A percentile compares a stretch with the other conserved stretches of the same genome.
Evolutionary conservation across 768 basidiomycete species (phyloP).

Genomic region (Leccinellum albellum): DNA sequence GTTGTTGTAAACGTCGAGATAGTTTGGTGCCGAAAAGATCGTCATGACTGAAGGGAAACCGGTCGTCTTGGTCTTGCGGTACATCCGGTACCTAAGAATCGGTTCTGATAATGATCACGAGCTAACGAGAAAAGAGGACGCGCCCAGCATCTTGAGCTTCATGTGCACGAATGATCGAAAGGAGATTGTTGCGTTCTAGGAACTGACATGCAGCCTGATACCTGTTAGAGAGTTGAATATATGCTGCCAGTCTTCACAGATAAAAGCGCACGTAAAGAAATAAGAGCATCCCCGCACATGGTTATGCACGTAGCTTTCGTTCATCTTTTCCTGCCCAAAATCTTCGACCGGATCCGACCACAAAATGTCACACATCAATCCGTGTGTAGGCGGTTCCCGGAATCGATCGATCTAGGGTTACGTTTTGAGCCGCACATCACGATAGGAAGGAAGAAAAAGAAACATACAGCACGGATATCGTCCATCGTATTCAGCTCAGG

Average conservation of each 20-base stretch:
- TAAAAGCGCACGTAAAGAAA: conserved; percentile 71
- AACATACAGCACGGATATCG: conserved; percentile 79
- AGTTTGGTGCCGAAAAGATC: conserved; percentile 98
- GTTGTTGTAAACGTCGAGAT: conserved; percentile 98
- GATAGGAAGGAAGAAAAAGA: background rate
- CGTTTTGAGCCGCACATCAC: background rate
- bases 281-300: conserved; percentile 96
- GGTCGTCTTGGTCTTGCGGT: conserved; percentile 95
- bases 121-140: conserved; percentile 17
- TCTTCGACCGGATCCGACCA: conserved; percentile 99
- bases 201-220: conserved; percentile 97
- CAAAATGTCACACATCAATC: conserved; percentile 97
- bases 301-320: conserved; percentile 90
- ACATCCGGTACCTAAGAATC: conserved; percentile 83
- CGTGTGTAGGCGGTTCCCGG: conserved; percentile 95
- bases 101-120: background rate
- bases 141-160: conserved; percentile 99
- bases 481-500: conserved; percentile 95
- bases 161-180: conserved; percentile 96
- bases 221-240: conserved; percentile 37
- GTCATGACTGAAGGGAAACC: conserved; percentile 99
- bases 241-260: background rate
- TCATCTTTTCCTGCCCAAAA: conserved; percentile 90
- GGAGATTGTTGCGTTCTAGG: conserved; percentile 92
- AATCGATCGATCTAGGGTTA: conserved; percentile 84